Percentiles rank a stretch among this genome's conserved stretches.
These are phyloP conservation scores for Leishmania braziliensis DNA, from an alignment of 208 protist species.

Conservation along the genomic window DNA sequence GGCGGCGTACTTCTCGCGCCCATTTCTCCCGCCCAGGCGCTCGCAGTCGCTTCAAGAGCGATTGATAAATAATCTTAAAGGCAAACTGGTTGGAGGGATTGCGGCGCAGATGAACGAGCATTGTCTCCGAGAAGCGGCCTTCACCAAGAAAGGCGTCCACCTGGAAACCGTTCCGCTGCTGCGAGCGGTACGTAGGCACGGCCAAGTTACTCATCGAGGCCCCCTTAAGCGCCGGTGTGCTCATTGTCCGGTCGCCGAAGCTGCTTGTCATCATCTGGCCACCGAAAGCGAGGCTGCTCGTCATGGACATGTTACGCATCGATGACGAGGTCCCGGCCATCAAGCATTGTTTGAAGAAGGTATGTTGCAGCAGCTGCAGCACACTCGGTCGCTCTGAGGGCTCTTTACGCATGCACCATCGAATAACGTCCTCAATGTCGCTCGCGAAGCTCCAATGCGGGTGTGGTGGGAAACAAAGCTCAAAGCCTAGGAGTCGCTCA, in stretches of 20 bases:
- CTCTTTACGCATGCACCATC: conserved; percentile 58
- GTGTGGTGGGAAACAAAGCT: conserved; percentile 46
- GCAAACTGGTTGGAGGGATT: conserved; percentile 50
- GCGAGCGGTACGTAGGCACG: conserved; percentile 23
- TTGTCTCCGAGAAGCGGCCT: conserved; percentile 59
- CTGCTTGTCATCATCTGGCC: conserved; percentile 22
- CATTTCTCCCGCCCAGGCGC: conserved; percentile 22
- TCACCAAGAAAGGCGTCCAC: conserved; percentile 53
- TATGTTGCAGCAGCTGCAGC: conserved; percentile 51
- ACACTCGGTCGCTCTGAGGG: conserved; percentile 57
- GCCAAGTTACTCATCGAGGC: conserved; percentile 28
- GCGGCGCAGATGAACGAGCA: conserved; percentile 59
- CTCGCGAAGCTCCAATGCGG: conserved; percentile 50
- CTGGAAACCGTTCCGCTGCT: conserved; percentile 53
- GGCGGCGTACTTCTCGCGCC: conserved; percentile 28
- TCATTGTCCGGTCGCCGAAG: conserved; percentile 25
- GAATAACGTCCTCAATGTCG: conserved; percentile 61
- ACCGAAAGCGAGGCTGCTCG: conserved; percentile 28
- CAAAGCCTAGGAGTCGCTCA: conserved; percentile 34
- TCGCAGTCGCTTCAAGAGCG: conserved; percentile 43
- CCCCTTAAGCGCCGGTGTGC: conserved; percentile 18
- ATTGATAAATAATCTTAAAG: conserved; percentile 68
- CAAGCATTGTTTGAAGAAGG: conserved; percentile 54
- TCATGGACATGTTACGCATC: conserved; percentile 28
- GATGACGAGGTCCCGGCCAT: conserved; percentile 14